Evolutionary conservation across 805 yeast species (phyloP), one percentile per base, ranked within the genome.

Genomic region (Metschnikowia similis): DNA sequence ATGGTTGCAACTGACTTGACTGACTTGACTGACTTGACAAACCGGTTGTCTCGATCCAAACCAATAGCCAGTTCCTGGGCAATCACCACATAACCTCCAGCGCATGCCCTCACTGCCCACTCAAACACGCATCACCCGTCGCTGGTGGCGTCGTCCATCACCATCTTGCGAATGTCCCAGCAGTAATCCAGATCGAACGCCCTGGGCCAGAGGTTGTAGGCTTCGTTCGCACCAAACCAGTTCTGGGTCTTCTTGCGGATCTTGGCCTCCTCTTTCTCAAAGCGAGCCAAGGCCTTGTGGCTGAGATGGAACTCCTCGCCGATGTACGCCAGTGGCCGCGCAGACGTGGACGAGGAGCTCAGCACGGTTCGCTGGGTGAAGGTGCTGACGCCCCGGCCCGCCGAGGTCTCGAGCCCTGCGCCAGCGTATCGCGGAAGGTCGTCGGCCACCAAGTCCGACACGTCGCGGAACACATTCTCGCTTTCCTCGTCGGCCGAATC

Each of bases 91-190:
- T 21, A 3, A 21, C 4, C 21, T 21, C 21, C 5, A 21, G 5
- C 35, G 8, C 16, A 8, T 32, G 14, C n/a, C 9, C 35, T 32
- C 16, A 13, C 16, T 10, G n/a, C 34, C 4, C 9, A 8, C 8
- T 34, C 35, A 28, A 34, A 4, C 17, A 8, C 13, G 7, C 13
- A 9, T 41, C 43, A 28, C 28, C 2, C 13, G n/a, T 49, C 34
- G 40, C 38, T 35, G 31, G 27, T 48, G 13, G 56, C 62, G 35
- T 63, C 63, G 46, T 72, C 76, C 50, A 71, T 65, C 28, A 73
- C 74, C 70, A 73, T 64, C 54, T 69, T 71, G 42, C 77, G 58
- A 39, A 73, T 72, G 44, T 73, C 77, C 76, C 77, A 72, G 51
- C 62, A 69, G 50, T 65, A 64, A 41, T 70, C 73, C 26, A 47